Percentiles rank a stretch among this genome's conserved stretches.
These are phyloP conservation scores for Candida taoyuanica DNA, from an alignment of 805 yeast genomes.

Conservation along the genomic window DNA sequence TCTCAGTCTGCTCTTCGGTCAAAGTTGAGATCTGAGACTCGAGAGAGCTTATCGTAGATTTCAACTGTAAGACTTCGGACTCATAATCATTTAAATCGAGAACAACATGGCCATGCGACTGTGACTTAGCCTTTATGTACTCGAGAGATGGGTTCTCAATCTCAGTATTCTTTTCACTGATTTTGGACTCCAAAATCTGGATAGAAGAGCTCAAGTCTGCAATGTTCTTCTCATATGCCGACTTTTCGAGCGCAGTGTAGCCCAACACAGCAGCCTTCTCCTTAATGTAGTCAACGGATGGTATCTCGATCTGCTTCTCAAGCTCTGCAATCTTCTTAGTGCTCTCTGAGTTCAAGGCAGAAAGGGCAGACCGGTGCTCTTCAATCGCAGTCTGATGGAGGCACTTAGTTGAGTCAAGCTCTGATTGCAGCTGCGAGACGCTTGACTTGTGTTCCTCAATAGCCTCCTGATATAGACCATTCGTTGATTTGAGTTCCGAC, in stretches of 20 bases:
- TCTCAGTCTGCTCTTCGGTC: slow-evolving; percentile 8
- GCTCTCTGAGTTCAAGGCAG: not conserved
- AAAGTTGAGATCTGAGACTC: slow-evolving; percentile 2
- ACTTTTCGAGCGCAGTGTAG: slow-evolving; percentile 13
- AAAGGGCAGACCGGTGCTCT: not conserved
- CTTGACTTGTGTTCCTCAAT: not conserved
- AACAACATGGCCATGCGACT: slow-evolving; percentile 18
- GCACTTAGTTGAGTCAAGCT: not conserved
- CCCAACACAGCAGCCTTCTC: slow-evolving; percentile 27
- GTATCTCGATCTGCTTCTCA: slow-evolving; percentile 20
- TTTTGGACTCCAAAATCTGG: slow-evolving; percentile 14
- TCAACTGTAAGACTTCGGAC: slow-evolving; percentile 1
- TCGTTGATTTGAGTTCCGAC: not conserved
- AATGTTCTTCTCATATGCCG: slow-evolving; percentile 7
- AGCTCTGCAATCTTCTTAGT: slow-evolving; percentile 6
- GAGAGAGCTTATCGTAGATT: slow-evolving; percentile 2
- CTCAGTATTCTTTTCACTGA: not conserved
- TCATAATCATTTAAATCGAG: slow-evolving; percentile 5
- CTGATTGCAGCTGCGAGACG: not conserved
- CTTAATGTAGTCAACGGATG: slow-evolving; percentile 22
- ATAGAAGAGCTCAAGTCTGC: slow-evolving; percentile 9
- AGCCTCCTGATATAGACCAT: not conserved
- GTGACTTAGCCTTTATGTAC: slow-evolving; percentile 27
- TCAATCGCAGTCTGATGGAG: slow-evolving; percentile 1
- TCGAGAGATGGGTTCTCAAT: slow-evolving; percentile 31